These are phyloP conservation scores for Aspergillus ostianus DNA, from an alignment of 495 filamentous ascomycete species.

Conservation along the genomic window DNA sequence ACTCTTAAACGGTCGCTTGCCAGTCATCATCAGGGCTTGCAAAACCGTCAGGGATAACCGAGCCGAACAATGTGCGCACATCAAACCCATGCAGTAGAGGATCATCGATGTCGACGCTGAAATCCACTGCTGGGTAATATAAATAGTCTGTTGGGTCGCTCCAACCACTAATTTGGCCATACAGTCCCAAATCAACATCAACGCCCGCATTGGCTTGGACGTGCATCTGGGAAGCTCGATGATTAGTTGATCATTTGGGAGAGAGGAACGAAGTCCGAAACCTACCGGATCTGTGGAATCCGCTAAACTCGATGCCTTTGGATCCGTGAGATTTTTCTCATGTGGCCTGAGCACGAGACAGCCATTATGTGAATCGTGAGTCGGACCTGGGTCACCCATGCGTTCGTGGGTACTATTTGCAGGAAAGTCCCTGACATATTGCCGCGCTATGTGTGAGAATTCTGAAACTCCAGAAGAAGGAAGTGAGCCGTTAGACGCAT, in stretches of 20 bases:
- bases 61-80: conserved; percentile 4
- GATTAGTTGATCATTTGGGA: not conserved
- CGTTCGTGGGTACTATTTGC: not conserved
- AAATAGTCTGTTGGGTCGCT: not conserved
- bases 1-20: not conserved
- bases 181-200: not conserved
- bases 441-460: conserved; percentile 32
- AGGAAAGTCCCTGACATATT: conserved; percentile 14
- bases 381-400: not conserved
- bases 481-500: conserved; percentile 28
- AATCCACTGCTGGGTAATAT: conserved; percentile 1
- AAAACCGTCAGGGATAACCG: not conserved
- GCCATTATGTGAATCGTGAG: not conserved
- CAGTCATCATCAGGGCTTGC: not conserved
- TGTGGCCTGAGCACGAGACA: not conserved
- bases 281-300: not conserved
- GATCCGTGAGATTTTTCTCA: not conserved
- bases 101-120: not conserved
- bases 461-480: conserved; percentile 29
- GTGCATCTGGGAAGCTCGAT: not conserved
- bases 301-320: not conserved
- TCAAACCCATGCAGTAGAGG: conserved; percentile 3
- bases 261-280: not conserved
- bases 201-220: not conserved
- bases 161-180: not conserved